Evolutionary conservation across 2,329 filamentous ascomycete genomes (phyloP).

Genomic region (Exophiala sp.): DNA sequence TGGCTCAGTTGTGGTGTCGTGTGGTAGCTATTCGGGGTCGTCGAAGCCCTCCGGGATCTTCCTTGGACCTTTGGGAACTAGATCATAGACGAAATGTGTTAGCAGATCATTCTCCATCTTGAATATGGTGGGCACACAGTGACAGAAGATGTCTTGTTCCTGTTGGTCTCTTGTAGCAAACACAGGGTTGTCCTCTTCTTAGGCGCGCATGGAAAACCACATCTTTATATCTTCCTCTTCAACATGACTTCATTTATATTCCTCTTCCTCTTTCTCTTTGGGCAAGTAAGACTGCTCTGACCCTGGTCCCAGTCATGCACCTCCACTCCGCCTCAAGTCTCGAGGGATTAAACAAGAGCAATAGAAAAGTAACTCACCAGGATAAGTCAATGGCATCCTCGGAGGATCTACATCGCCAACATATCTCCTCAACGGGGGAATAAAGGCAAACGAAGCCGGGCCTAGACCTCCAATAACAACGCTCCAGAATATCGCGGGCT

Average conservation of each 20-base stretch:
- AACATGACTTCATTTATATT: too few relatives aligned
- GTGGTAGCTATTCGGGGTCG: conserved; percentile 35
- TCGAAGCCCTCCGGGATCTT: conserved; percentile 44
- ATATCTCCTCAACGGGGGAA: conserved; percentile 65
- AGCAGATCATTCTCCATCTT: conserved; percentile 1
- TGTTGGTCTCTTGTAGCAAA: too few relatives aligned
- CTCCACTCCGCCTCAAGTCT: not conserved
- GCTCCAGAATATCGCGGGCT: conserved; percentile 88
- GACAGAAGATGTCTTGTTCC: too few relatives aligned
- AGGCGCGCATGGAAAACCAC: too few relatives aligned
- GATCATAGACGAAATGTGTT: conserved; percentile 5
- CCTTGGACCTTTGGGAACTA: conserved; percentile 44
- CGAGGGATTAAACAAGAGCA: not conserved
- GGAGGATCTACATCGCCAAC: conserved; percentile 69
- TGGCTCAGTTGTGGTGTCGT: conserved; percentile 6
- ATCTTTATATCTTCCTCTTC: too few relatives aligned
- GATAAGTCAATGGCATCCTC: conserved; percentile 82
- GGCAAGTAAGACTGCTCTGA: too few relatives aligned
- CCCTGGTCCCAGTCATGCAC: too few relatives aligned
- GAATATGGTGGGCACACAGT: too few relatives aligned
- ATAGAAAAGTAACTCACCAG: conserved; percentile 57
- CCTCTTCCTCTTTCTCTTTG: too few relatives aligned
- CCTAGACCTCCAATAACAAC: conserved; percentile 66
- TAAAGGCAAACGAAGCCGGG: conserved; percentile 62
- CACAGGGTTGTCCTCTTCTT: too few relatives aligned